Base-by-base conservation (phyloP, 768 basidiomycete species). In the Mycena capillaripes region DNA sequence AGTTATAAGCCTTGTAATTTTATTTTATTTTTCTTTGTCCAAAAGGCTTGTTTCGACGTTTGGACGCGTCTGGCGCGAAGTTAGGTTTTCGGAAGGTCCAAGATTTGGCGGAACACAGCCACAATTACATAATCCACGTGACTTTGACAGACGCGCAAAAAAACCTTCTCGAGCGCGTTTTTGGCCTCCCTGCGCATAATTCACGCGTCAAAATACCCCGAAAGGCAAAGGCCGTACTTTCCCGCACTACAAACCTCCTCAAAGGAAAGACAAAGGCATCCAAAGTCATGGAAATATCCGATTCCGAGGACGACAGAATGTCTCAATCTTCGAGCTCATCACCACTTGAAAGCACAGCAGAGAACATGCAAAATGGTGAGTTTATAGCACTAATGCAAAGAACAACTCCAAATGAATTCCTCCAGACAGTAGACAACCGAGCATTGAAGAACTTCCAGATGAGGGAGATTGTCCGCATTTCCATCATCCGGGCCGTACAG, bases 51-150 rank as follows among this genome's bases (percentile, higher is more conserved):
- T 59, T 42, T 59, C 58, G 16, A 59, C 25, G 19, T 59, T 29
- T 25, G 14, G 25, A 42, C 58, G 16, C 25, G 25, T 59, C 12
- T 59, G 58, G 38, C 14, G 17, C 58, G 14, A 59, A 59, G 25
- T 59, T 17, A 8, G 38, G 58, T 59, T 42, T 42, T 59, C 29
- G 21, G 14, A 42, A 38, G 14, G 14, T 23, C 5, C 14, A 2
- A 40, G 7, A 58, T 58, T 58, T 58, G 57, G 57, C 23, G 57
- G 36, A 25, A 19, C 57, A 58, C 57, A 56, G 53, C 53, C 53
- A 56, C 34, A 38, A 32, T 38, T 34, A 57, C 56, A 34, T 58
- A 36, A 38, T 53, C 3, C 52, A 53, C 52, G 52, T 30, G 52
- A 53, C 29, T 36, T 57, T 36, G 19, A 36, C n/a, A 23, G 56